A percentile compares a stretch with the other conserved stretches of the same genome.
Conservation (phyloP, 2,329 filamentous ascomycete genomes). For the Monilinia laxa region DNA sequence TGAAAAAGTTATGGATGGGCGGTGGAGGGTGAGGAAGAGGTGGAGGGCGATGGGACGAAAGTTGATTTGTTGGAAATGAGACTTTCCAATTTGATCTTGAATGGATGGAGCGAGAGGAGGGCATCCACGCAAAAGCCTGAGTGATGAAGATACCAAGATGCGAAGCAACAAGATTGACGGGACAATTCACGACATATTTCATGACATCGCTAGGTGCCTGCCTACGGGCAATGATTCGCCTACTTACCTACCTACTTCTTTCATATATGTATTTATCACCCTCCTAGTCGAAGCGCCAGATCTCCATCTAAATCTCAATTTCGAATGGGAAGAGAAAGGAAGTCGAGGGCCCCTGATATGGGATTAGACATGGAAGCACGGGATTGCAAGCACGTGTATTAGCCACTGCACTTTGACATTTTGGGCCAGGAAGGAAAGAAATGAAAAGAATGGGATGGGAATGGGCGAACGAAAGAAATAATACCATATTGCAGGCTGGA, state of each 20-base stretch:
- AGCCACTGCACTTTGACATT: neutral
- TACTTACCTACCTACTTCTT: conserved; percentile 7
- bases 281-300: neutral
- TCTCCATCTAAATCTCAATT: conserved; percentile 9
- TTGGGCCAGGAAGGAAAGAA: neutral
- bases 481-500: neutral
- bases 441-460: neutral
- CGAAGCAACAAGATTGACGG: neutral
- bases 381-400: too few species aligned
- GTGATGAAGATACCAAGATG: neutral
- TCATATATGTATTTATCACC: too few species aligned
- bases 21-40: neutral
- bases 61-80: conserved; percentile 29
- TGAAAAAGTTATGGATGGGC: neutral
- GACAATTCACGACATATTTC: conserved; percentile 12
- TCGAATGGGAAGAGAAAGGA: neutral
- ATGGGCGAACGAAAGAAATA: neutral
- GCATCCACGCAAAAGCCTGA: neutral
- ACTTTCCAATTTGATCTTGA: neutral
- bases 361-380: neutral
- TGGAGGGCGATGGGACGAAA: conserved; percentile 21
- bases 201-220: neutral
- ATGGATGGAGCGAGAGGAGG: neutral
- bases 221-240: neutral
- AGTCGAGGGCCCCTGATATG: too few species aligned